phyloP scores from a whole-genome alignment of 2,329 filamentous ascomycete species.

The Penicillium paneum region DNA sequence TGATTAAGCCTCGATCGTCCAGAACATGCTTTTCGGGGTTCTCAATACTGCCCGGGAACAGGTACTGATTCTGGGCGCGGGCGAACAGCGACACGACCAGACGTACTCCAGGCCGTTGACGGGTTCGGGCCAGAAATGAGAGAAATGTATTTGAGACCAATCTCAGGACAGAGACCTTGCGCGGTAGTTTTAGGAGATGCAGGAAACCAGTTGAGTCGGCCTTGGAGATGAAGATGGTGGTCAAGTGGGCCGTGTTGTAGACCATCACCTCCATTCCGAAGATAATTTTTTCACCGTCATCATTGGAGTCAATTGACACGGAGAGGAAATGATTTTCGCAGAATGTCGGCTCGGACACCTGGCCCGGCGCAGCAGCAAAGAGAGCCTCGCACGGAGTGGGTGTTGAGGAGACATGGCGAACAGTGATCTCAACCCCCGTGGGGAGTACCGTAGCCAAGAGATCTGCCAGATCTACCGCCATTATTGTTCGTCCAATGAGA shows the following conservation, averaged over 20 bases:
- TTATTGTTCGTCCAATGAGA: conserved; percentile 21
- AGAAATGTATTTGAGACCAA: conserved; percentile 73
- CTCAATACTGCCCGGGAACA: conserved; percentile 88
- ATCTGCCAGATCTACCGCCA: conserved; percentile 40
- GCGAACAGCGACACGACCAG: conserved; percentile 88
- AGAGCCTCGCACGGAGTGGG: conserved; percentile 71
- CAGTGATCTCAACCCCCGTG: conserved; percentile 57
- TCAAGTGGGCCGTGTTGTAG: conserved; percentile 75
- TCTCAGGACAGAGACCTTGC: conserved; percentile 66
- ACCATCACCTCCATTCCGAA: conserved; percentile 85
- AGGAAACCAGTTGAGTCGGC: conserved; percentile 94
- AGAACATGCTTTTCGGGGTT: conserved; percentile 85
- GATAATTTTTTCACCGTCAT: conserved; percentile 58
- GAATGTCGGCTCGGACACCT: conserved; percentile 71
- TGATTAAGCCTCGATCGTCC: conserved; percentile 83
- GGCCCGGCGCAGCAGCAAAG: conserved; percentile 72
- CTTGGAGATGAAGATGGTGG: conserved; percentile 91
- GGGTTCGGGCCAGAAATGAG: conserved; percentile 66
- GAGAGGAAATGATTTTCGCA: conserved; percentile 79
- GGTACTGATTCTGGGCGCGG: conserved; percentile 84
- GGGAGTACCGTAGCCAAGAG: conserved; percentile 54
- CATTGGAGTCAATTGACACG: conserved; percentile 48
- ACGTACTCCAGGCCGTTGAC: conserved; percentile 62
- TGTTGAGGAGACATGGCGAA: conserved; percentile 85
- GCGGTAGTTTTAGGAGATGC: conserved; percentile 58